Conservation (phyloP, 306 rosid genomes). For the Casuarina cunninghamiana region DNA sequence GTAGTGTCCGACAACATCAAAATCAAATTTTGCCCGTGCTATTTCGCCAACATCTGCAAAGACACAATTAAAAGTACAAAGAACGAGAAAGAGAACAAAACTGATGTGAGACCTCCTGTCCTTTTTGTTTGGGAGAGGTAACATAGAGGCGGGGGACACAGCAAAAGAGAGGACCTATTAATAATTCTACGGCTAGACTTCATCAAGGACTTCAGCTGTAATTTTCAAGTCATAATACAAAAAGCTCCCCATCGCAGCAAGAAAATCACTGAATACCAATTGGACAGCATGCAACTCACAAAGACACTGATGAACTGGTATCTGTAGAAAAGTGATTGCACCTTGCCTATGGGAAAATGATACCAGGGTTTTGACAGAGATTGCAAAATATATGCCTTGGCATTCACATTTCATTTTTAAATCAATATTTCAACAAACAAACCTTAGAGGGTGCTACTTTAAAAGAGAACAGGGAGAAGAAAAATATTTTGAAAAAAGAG, state of each 20-base stretch:
- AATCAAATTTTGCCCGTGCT: conserved; percentile 75
- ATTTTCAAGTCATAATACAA: not conserved
- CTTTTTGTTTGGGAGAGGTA: not conserved
- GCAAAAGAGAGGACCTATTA: no score
- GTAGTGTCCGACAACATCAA: conserved; percentile 94
- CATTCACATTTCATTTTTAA: not conserved
- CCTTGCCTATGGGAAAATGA: not conserved
- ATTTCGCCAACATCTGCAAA: conserved; percentile 78
- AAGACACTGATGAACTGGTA: not conserved
- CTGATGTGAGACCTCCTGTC: not conserved
- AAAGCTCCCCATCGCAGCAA: no score
- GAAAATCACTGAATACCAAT: not conserved
- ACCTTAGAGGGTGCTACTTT: not conserved
- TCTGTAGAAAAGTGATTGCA: not conserved
- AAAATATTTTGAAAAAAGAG: not conserved
- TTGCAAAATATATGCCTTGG: not conserved
- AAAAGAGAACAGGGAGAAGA: not conserved
- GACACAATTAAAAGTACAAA: conserved; percentile 4
- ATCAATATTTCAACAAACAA: not conserved
- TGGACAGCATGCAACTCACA: not conserved
- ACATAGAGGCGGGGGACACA: no score
- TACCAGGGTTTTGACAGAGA: not conserved
- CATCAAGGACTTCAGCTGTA: not conserved
- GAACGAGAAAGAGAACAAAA: not conserved
- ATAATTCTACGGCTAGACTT: no score